A percentile compares a stretch with the other conserved stretches of the same genome.
Conservation (phyloP, 495 filamentous ascomycete genomes). For the Penicillium pancosmium region DNA sequence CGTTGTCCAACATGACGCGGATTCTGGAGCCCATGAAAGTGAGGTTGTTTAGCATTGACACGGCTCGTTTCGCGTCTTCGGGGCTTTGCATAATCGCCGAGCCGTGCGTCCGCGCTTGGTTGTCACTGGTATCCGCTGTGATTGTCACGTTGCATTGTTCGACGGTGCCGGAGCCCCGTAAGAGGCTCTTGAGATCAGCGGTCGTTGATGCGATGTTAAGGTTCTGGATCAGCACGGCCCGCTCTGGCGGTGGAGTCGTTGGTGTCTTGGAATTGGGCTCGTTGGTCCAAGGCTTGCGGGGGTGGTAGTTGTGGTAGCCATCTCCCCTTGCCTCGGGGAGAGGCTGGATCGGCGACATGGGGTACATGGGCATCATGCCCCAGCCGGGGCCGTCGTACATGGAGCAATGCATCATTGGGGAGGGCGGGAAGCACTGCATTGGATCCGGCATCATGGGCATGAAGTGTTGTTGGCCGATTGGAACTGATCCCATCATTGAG, state of each 20-base stretch:
- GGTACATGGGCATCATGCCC: slow-evolving; percentile 37
- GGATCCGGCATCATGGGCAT: slow-evolving; percentile 39
- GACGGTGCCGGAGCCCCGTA: slow-evolving; percentile 29
- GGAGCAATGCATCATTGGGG: slow-evolving; percentile 33
- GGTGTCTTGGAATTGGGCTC: slow-evolving; percentile 13
- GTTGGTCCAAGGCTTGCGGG: slow-evolving; percentile 16
- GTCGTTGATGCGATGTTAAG: slow-evolving; percentile 28
- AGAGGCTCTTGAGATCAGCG: slow-evolving; percentile 25
- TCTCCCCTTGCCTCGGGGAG: slow-evolving; percentile 13
- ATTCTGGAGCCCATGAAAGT: slow-evolving; percentile 37
- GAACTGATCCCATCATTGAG: slow-evolving; percentile 31
- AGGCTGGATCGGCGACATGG: slow-evolving; percentile 30
- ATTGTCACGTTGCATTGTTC: slow-evolving; percentile 35
- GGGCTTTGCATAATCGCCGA: slow-evolving; percentile 35
- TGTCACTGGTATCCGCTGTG: slow-evolving; percentile 15
- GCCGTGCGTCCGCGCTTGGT: slow-evolving; percentile 28
- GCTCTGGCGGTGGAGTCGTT: slow-evolving; percentile 11
- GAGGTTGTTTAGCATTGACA: slow-evolving; percentile 35
- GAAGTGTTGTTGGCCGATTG: slow-evolving; percentile 30
- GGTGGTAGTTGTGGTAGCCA: slow-evolving; percentile 11
- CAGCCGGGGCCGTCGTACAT: slow-evolving; percentile 36
- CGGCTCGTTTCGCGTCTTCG: slow-evolving; percentile 40
- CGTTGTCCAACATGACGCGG: slow-evolving; percentile 31
- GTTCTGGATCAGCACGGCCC: slow-evolving; percentile 35
- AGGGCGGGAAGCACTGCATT: slow-evolving; percentile 35